These are phyloP conservation scores for Colletotrichum cordylinicola DNA, from an alignment of 2,329 filamentous ascomycete genomes.

Conservation along the genomic window DNA sequence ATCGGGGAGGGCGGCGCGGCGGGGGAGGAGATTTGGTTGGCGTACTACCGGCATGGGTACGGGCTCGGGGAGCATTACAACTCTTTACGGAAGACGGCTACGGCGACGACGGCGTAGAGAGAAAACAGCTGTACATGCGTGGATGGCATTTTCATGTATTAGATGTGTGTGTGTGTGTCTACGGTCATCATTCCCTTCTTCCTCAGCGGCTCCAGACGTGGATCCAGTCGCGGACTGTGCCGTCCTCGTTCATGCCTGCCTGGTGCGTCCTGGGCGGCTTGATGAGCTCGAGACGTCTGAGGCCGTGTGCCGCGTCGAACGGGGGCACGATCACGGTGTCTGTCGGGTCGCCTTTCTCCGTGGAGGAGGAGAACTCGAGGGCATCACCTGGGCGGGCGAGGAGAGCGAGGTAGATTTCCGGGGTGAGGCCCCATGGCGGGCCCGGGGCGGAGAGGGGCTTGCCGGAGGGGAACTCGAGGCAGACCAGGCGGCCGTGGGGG, in stretches of 20 bases:
- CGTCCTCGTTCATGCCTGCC: slow-evolving; percentile 49
- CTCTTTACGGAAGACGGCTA: slow-evolving; percentile 66
- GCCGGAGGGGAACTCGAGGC: slow-evolving; percentile 79
- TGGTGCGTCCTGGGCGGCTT: slow-evolving; percentile 57
- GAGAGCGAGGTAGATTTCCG: slow-evolving; percentile 75
- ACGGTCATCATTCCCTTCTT: background rate
- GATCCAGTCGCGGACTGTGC: slow-evolving; percentile 56
- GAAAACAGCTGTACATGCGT: background rate
- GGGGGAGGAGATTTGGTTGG: slow-evolving; percentile 74
- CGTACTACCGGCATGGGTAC: slow-evolving; percentile 94
- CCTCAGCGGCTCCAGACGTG: slow-evolving; percentile 54
- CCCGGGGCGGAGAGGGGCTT: slow-evolving; percentile 71
- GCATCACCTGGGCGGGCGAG: slow-evolving; percentile 73
- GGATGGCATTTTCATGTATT: background rate
- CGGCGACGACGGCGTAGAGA: slow-evolving; percentile 34
- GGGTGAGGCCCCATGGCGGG: slow-evolving; percentile 75
- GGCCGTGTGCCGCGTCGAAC: slow-evolving; percentile 39
- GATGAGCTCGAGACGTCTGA: slow-evolving; percentile 53
- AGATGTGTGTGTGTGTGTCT: background rate
- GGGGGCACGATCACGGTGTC: slow-evolving; percentile 46
- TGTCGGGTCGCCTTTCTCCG: slow-evolving; percentile 25
- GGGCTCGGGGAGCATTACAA: slow-evolving; percentile 98
- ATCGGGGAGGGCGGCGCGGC: slow-evolving; percentile 63
- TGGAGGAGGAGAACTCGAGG: slow-evolving; percentile 56
- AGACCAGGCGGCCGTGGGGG: slow-evolving; percentile 58